These are phyloP conservation scores for Hortaea werneckii DNA, from an alignment of 2,329 filamentous ascomycete genomes.

Conservation along the genomic window DNA sequence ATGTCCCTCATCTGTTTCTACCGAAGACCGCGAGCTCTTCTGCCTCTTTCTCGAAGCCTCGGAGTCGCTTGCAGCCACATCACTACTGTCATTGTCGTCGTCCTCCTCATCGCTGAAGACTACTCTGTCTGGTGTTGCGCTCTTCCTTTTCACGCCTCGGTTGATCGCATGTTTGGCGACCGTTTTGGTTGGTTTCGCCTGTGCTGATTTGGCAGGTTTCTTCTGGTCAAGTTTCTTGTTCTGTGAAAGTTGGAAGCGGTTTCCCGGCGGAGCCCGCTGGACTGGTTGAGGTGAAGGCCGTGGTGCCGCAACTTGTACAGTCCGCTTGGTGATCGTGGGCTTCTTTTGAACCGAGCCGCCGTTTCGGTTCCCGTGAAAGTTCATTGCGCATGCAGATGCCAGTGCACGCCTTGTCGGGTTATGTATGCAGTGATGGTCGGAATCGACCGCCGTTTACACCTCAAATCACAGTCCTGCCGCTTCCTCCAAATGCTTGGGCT, in stretches of 20 bases:
- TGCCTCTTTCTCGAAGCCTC: slow-evolving; percentile 26
- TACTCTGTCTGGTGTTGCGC: slow-evolving; percentile 23
- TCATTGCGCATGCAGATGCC: slow-evolving; percentile 10
- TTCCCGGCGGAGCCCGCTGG: slow-evolving; percentile 7
- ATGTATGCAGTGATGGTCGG: not conserved
- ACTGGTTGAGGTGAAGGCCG: not conserved
- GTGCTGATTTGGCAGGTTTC: not conserved
- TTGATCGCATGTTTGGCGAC: slow-evolving; percentile 2
- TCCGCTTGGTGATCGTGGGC: slow-evolving; percentile 17
- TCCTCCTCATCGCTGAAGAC: slow-evolving; percentile 24
- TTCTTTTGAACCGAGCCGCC: slow-evolving; percentile 10
- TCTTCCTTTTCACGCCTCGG: slow-evolving; percentile 25
- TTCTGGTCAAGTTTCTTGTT: not conserved
- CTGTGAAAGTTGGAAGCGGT: slow-evolving; percentile 17
- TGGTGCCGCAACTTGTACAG: slow-evolving; percentile 7
- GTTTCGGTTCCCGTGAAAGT: slow-evolving; percentile 12
- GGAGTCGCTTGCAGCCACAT: slow-evolving; percentile 22
- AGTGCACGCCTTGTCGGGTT: not conserved
- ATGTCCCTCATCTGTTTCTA: slow-evolving; percentile 17
- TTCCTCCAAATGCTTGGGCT: no score
- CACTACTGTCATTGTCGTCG: slow-evolving; percentile 21
- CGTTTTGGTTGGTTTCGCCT: not conserved
- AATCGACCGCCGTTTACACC: no score
- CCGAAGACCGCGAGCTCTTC: slow-evolving; percentile 26
- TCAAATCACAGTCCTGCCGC: no score